Evolutionary conservation across 2,329 filamentous ascomycete genomes (phyloP), one percentile per base, ranked within the genome.

Genomic region (Talaromyces sp.): DNA sequence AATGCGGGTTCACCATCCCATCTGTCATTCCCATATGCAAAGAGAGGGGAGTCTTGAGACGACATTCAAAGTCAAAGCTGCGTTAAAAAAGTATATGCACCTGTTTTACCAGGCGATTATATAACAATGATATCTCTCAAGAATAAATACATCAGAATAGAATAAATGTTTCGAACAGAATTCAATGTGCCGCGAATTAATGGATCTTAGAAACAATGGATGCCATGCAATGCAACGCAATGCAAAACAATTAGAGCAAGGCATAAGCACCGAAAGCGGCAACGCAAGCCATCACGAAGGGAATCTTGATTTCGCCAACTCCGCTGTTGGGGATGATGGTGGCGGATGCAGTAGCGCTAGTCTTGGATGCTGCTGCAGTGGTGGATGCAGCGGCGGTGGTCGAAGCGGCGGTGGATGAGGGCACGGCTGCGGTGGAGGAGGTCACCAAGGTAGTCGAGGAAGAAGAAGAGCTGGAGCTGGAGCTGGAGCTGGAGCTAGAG

Each of bases 291-390:
- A 59, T 41, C 8, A 45, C 56, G 37, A 59, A 59, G 22, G 56
- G 56, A 19, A 59, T 41, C 37, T 59, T 41, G 39, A 59, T 59
- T 59, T 41, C 56, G 39, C 35, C 56, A 4, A 25, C 56, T 15
- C 56, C 56, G 39, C 37, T 45, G 56, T 59, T 59, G 56, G 56
- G 56, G 3, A 59, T 13, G 27, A 19, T 59, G 17, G 22, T 59
- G 22, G 56, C 0, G 11, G 67, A 72, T 50, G 67, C 62, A 31
- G 72, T 69, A 41, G 71, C 76, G 37, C 69, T 73, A 64, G 76
- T 75, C 25, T 69, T 58, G 52, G 68, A 15, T 58, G 67, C 45
- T 39, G 65, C 33, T 49, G 58, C 33, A 17, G 52, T 65, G 50
- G 72, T 70, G 15, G 73, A 63, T 35, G 70, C 65, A 39, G 67